These are phyloP conservation scores for Suillus paluster DNA, from an alignment of 768 basidiomycete genomes.

Conservation along the genomic window DNA sequence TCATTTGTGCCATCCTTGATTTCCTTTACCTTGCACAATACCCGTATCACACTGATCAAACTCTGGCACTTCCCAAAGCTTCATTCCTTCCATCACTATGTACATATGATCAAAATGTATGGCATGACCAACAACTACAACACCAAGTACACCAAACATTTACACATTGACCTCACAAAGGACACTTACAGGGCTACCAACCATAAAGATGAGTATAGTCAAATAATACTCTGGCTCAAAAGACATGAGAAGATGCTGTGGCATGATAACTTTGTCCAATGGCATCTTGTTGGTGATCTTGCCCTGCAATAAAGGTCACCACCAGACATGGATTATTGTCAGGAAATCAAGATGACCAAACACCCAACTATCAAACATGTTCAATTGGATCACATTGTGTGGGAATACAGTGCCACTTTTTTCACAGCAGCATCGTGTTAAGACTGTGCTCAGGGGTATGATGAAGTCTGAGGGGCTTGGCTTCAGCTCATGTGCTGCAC, in stretches of 20 bases:
- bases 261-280: conserved; percentile 27
- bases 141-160: conserved; percentile 39
- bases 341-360: conserved; percentile 27
- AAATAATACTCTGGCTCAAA: conserved; percentile 45
- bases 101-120: conserved; percentile 33
- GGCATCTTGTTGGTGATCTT: conserved; percentile 17
- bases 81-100: conserved; percentile 42
- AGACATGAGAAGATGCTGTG: conserved; percentile 35
- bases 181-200: conserved; percentile 34
- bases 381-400: conserved; percentile 18
- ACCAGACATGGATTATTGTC: conserved; percentile 15
- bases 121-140: conserved; percentile 46
- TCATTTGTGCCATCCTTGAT: not conserved
- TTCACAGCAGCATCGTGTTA: conserved; percentile 16
- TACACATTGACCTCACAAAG: conserved; percentile 32
- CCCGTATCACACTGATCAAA: conserved; percentile 33
- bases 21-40: not conserved
- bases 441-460: too few relatives aligned
- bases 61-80: conserved; percentile 48
- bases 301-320: not conserved
- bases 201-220: conserved; percentile 36
- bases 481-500: too few relatives aligned
- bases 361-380: conserved; percentile 30
- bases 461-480: too few relatives aligned
- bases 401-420: conserved; percentile 25